phyloP scores from a whole-genome alignment of 2,329 filamentous ascomycete genomes.

The Beauveria brongniartii region DNA sequence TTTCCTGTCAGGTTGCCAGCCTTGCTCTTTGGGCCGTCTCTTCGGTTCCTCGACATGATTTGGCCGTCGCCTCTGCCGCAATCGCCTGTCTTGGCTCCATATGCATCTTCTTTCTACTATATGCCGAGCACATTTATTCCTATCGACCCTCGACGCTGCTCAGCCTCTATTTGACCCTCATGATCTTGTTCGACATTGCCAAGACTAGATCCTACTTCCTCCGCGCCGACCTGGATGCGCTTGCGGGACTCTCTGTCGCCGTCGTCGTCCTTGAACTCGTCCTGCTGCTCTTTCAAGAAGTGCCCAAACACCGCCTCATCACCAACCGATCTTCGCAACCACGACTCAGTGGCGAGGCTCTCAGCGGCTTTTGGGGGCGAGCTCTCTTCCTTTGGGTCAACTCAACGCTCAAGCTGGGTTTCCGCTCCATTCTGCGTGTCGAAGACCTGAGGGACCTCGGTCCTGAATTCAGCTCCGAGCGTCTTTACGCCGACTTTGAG shows the following conservation, averaged over 20 bases:
- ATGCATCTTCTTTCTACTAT: slow-evolving; percentile 22
- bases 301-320: slow-evolving; percentile 18
- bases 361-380: slow-evolving; percentile 16
- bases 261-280: slow-evolving; percentile 20
- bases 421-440: slow-evolving; percentile 3
- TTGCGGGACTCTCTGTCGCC: slow-evolving; percentile 22
- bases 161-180: slow-evolving; percentile 23
- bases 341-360: slow-evolving; percentile 16
- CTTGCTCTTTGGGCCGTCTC: slow-evolving; percentile 21
- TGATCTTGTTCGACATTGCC: slow-evolving; percentile 26
- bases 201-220: slow-evolving; percentile 27
- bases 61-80: slow-evolving; percentile 22
- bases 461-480: slow-evolving; percentile 7
- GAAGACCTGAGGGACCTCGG: slow-evolving; percentile 8
- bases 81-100: slow-evolving; percentile 22
- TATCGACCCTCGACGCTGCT: slow-evolving; percentile 26
- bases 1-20: slow-evolving; percentile 18
- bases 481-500: neutral
- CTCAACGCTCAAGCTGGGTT: slow-evolving; percentile 5
- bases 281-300: slow-evolving; percentile 25
- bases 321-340: neutral
- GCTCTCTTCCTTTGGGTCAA: slow-evolving; percentile 12
- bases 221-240: slow-evolving; percentile 16
- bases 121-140: slow-evolving; percentile 26
- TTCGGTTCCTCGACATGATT: slow-evolving; percentile 13